Percentiles rank a stretch among this genome's conserved stretches.
Evolutionary conservation across 2,329 filamentous ascomycete species (phyloP).

Genomic region (Pseudomassariella vexata): DNA sequence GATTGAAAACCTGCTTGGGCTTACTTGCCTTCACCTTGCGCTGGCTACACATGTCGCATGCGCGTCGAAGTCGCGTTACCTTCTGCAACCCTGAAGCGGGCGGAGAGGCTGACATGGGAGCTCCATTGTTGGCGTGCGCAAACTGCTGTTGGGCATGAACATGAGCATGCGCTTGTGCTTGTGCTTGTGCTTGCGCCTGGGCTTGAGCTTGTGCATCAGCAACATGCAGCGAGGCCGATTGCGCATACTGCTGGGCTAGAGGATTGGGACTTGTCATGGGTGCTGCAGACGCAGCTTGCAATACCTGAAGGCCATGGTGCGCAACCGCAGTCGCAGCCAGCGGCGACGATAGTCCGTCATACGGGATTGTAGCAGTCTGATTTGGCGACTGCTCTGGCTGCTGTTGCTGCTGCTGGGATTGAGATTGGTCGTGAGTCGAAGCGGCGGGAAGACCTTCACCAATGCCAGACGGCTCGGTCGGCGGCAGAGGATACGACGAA

Average conservation of each 20-base stretch:
- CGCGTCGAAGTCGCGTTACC: conserved; percentile 50
- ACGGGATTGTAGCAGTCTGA: too few relatives aligned
- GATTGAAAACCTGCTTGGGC: too few relatives aligned
- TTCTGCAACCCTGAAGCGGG: conserved; percentile 26
- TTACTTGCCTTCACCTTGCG: conserved; percentile 52
- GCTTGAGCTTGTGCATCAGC: conserved; percentile 12
- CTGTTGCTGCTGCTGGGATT: too few relatives aligned
- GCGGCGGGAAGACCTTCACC: too few relatives aligned
- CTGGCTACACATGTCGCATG: conserved; percentile 57
- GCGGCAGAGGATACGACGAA: too few relatives aligned
- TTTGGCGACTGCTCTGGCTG: not conserved
- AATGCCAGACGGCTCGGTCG: too few relatives aligned
- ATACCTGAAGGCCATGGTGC: conserved; percentile 6
- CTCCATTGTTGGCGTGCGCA: not conserved
- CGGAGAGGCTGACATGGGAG: conserved; percentile 2
- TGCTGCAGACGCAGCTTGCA: conserved; percentile 4
- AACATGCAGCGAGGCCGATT: conserved; percentile 25
- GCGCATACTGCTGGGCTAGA: conserved; percentile 25
- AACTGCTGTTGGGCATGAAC: not conserved
- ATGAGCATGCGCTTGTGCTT: too few relatives aligned
- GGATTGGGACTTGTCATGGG: conserved; percentile 7
- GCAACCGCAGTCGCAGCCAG: conserved; percentile 8
- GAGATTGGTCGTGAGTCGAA: not conserved
- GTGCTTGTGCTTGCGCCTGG: not conserved
- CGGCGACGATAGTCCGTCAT: conserved; percentile 6